Percentiles rank a stretch among this genome's conserved stretches.
phyloP scores from a whole-genome alignment of 371 early-diverging fungal species.

The Circinella umbellata region DNA sequence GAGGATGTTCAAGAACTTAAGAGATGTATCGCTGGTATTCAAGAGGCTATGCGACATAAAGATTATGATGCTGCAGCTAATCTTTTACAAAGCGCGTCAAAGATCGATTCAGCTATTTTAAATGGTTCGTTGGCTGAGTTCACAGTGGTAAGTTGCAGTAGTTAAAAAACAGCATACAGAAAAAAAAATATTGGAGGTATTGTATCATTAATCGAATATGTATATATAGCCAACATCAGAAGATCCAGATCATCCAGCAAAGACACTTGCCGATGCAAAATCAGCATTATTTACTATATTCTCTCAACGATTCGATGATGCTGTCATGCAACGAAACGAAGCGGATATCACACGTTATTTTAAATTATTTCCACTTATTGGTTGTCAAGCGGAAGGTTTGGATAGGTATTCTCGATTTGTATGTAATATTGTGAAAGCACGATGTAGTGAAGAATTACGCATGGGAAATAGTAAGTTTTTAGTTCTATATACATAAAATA shows the following conservation, averaged over 20 bases:
- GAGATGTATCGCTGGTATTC: constrained; percentile 73
- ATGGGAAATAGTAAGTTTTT: constrained; percentile 38
- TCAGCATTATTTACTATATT: constrained; percentile 70
- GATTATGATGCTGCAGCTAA: constrained; percentile 83
- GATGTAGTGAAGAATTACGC: constrained; percentile 71
- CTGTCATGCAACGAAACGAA: constrained; percentile 72
- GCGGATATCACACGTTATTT: constrained; percentile 83
- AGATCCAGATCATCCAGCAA: constrained; percentile 70
- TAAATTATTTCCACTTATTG: constrained; percentile 87
- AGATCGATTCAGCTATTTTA: constrained; percentile 67
- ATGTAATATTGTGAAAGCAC: constrained; percentile 72
- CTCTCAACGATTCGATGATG: constrained; percentile 77
- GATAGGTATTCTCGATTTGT: constrained; percentile 87
- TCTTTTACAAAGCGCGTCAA: constrained; percentile 69
- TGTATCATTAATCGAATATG: neutral
- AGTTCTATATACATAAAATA: too few species aligned
- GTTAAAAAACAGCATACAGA: neutral
- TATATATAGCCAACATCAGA: constrained; percentile 57
- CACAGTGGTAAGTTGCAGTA: constrained; percentile 45
- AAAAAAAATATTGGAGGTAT: neutral
- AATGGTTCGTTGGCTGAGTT: constrained; percentile 75
- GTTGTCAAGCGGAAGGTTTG: constrained; percentile 81
- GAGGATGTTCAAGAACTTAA: constrained; percentile 80
- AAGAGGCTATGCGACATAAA: constrained; percentile 67
- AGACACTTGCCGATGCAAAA: constrained; percentile 65